Conservation (phyloP, 2,329 filamentous ascomycete species). For the Pestalotiopsis sp. region DNA sequence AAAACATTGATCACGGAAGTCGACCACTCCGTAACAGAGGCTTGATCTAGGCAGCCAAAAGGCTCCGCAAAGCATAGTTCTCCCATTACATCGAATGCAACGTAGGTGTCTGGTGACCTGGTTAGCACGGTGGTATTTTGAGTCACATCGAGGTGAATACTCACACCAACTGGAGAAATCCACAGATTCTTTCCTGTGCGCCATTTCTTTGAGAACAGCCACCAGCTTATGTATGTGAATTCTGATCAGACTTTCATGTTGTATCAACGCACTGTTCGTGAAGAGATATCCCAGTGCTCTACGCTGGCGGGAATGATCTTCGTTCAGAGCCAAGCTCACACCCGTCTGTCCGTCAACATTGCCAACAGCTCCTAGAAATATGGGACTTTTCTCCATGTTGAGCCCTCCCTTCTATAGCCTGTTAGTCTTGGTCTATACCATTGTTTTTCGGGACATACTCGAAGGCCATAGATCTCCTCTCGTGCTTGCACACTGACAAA, state of each 20-base stretch:
- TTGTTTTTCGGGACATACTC: constrained; percentile 18
- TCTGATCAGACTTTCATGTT: constrained; percentile 26
- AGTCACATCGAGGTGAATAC: background rate
- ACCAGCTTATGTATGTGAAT: constrained; percentile 27
- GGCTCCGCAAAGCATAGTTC: constrained; percentile 27
- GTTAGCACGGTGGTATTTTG: background rate
- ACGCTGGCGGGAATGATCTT: constrained; percentile 28
- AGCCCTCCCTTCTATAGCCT: constrained; percentile 17
- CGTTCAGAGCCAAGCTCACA: constrained; percentile 20
- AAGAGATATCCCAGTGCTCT: constrained; percentile 28
- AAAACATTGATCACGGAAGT: constrained; percentile 26
- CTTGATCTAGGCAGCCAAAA: constrained; percentile 28
- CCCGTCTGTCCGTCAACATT: constrained; percentile 20
- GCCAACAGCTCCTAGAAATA: constrained; percentile 26
- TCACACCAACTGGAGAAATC: constrained; percentile 30
- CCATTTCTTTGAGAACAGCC: constrained; percentile 14
- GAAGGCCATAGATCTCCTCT: constrained; percentile 31
- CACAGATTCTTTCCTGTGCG: constrained; percentile 14
- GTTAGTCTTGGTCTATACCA: background rate
- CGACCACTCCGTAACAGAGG: constrained; percentile 23
- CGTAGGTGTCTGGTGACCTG: constrained; percentile 17
- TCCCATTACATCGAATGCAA: constrained; percentile 28
- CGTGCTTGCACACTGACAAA: constrained; percentile 29
- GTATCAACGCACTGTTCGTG: constrained; percentile 26
- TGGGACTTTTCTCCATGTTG: constrained; percentile 31